Evolutionary conservation across 1,284 basidiomycete species (phyloP).

Genomic region (Naganishia cerealis): DNA sequence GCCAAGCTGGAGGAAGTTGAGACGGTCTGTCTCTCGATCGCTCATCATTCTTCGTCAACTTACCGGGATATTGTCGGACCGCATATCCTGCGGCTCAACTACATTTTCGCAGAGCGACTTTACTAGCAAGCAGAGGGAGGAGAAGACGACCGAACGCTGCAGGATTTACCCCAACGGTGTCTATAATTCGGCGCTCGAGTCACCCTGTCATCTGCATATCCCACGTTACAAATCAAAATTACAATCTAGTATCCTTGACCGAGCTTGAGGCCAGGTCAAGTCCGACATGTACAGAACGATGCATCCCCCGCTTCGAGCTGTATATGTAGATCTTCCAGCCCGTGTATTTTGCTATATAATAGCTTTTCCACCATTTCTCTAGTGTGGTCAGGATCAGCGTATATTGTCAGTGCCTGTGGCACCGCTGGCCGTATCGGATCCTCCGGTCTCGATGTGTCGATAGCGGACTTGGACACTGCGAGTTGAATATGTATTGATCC

Average conservation of each 20-base stretch:
- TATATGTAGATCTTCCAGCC: constrained; percentile 80
- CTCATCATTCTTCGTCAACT: no score
- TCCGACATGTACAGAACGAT: constrained; percentile 25
- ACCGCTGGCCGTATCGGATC: constrained; percentile 48
- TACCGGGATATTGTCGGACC: no score
- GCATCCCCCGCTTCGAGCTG: constrained; percentile 63
- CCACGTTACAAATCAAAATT: background rate
- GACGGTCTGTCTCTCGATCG: no score
- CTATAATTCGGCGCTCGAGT: background rate
- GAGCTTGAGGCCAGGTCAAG: background rate
- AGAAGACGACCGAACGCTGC: no score
- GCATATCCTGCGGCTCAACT: no score
- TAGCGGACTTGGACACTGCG: constrained; percentile 57
- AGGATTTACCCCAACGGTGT: no score
- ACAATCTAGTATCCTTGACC: constrained; percentile 58
- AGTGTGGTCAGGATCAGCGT: constrained; percentile 32
- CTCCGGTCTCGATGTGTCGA: constrained; percentile 62
- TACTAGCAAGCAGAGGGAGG: background rate
- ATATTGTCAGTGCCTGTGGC: constrained; percentile 27
- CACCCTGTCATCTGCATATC: background rate
- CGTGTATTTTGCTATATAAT: constrained; percentile 69
- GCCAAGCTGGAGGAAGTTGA: no score
- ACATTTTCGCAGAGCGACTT: background rate
- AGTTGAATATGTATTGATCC: constrained; percentile 89
- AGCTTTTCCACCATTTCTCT: constrained; percentile 65